A percentile compares a stretch with the other conserved stretches of the same genome.
These are phyloP conservation scores for Rhazya stricta DNA, from an alignment of 257 asterid genomes.

Conservation along the genomic window DNA sequence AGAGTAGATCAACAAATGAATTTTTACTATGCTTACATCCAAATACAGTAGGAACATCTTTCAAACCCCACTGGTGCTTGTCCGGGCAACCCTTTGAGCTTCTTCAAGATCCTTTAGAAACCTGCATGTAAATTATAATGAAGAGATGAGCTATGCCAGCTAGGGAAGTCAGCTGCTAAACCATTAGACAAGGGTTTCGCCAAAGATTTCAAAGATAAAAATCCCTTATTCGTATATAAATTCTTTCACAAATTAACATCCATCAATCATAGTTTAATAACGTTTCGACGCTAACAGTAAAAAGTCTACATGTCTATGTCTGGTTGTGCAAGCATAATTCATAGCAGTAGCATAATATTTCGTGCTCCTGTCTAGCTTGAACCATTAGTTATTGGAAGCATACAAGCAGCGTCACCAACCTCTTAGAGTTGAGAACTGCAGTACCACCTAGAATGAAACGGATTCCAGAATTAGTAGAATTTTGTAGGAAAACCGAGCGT, in stretches of 20 bases:
- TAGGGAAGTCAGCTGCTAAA: too few relatives aligned
- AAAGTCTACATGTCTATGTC: background rate
- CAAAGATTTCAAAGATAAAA: too few relatives aligned
- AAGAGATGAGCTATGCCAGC: too few relatives aligned
- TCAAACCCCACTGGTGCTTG: conserved; percentile 51
- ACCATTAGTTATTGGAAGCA: background rate
- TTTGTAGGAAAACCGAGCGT: conserved; percentile 73
- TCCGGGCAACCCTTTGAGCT: conserved; percentile 75
- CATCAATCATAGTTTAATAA: background rate
- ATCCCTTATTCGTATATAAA: too few relatives aligned
- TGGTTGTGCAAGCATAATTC: background rate
- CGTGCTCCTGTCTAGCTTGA: background rate
- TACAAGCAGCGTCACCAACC: conserved; percentile 33
- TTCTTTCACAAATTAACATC: too few relatives aligned
- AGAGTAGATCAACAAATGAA: background rate
- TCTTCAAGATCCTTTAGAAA: conserved; percentile 91
- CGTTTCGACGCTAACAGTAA: background rate
- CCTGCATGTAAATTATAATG: conserved; percentile 31
- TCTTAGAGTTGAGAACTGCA: conserved; percentile 74
- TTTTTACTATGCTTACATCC: background rate
- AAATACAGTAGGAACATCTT: background rate
- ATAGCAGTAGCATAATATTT: background rate
- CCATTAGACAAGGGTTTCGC: too few relatives aligned
- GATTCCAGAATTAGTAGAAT: conserved; percentile 72
- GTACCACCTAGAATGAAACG: conserved; percentile 97